Evolutionary conservation across 2,329 filamentous ascomycete species (phyloP).

Genomic region (Colletotrichum musicola): DNA sequence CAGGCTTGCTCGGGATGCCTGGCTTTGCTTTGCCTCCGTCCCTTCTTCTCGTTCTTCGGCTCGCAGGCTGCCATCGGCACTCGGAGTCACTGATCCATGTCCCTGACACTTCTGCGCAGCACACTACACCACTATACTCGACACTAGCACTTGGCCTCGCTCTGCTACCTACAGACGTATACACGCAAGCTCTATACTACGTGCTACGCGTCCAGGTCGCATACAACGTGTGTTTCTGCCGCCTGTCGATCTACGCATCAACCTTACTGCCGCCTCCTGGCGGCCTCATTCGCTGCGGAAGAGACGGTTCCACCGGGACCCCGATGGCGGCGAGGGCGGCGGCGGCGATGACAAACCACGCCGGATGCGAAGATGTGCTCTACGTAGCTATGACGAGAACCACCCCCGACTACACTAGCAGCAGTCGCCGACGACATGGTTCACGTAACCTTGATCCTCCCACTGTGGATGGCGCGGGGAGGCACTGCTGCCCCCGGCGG

Average conservation of each 20-base stretch:
- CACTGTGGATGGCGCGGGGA: conserved; percentile 27
- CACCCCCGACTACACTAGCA: neutral
- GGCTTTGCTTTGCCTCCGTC: neutral
- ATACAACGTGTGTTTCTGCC: too few relatives aligned
- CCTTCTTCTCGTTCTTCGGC: neutral
- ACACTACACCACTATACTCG: too few relatives aligned
- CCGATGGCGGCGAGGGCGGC: conserved; percentile 3
- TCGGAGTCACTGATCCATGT: conserved; percentile 21
- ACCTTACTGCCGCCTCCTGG: too few relatives aligned
- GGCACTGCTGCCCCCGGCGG: neutral
- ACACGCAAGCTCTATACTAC: too few relatives aligned
- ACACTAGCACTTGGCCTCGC: too few relatives aligned
- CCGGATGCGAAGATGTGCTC: conserved; percentile 14
- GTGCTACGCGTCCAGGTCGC: too few relatives aligned
- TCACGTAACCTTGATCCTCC: conserved; percentile 14
- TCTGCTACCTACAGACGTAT: too few relatives aligned
- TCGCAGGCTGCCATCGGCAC: neutral
- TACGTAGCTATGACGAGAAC: conserved; percentile 28
- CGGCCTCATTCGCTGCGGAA: too few relatives aligned
- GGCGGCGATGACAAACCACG: conserved; percentile 13
- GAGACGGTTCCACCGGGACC: too few relatives aligned
- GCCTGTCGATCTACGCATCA: too few relatives aligned
- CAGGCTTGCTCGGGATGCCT: conserved; percentile 11
- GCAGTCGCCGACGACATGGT: conserved; percentile 14
- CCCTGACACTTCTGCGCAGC: neutral